A percentile compares a stretch with the other conserved stretches of the same genome.
Evolutionary conservation across 2,329 filamentous ascomycete species (phyloP).

Genomic region (Colletotrichum neosansevieriae): DNA sequence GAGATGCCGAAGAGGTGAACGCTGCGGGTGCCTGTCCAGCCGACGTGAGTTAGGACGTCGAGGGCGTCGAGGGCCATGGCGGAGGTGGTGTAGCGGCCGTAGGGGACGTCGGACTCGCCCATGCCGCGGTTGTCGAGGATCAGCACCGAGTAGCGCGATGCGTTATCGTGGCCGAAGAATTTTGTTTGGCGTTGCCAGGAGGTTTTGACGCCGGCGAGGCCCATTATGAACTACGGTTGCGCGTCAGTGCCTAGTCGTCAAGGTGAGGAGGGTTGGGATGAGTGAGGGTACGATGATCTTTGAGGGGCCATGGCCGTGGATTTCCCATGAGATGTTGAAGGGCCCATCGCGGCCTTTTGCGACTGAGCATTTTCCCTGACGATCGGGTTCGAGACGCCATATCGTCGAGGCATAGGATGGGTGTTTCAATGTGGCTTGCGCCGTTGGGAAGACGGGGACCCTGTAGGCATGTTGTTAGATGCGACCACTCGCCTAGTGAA

Average conservation of each 20-base stretch:
- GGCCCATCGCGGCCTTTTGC: constrained; percentile 80
- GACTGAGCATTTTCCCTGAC: constrained; percentile 71
- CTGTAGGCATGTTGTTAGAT: neutral
- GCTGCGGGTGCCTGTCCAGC: constrained; percentile 68
- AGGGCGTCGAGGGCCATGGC: constrained; percentile 86
- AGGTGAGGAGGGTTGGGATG: neutral
- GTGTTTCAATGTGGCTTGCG: constrained; percentile 71
- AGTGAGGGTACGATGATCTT: constrained; percentile 76
- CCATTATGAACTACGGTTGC: constrained; percentile 78
- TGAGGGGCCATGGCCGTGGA: constrained; percentile 80
- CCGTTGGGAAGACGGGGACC: constrained; percentile 53
- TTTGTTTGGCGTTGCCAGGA: constrained; percentile 88
- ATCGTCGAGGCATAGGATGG: constrained; percentile 75
- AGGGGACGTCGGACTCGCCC: constrained; percentile 82
- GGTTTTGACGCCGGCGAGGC: constrained; percentile 75
- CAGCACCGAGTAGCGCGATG: constrained; percentile 77
- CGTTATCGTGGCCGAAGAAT: constrained; percentile 81
- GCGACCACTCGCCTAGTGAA: neutral
- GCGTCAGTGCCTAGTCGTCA: neutral
- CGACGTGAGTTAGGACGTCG: constrained; percentile 76
- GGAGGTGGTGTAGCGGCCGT: constrained; percentile 81
- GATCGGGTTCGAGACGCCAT: constrained; percentile 77
- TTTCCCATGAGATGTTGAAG: constrained; percentile 80
- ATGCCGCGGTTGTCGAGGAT: constrained; percentile 89
- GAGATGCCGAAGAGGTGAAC: constrained; percentile 82